Evolutionary conservation across 2,329 filamentous ascomycete genomes (phyloP), one percentile per base, ranked within the genome.

Genomic region (Raffaelea deltoideospora): DNA sequence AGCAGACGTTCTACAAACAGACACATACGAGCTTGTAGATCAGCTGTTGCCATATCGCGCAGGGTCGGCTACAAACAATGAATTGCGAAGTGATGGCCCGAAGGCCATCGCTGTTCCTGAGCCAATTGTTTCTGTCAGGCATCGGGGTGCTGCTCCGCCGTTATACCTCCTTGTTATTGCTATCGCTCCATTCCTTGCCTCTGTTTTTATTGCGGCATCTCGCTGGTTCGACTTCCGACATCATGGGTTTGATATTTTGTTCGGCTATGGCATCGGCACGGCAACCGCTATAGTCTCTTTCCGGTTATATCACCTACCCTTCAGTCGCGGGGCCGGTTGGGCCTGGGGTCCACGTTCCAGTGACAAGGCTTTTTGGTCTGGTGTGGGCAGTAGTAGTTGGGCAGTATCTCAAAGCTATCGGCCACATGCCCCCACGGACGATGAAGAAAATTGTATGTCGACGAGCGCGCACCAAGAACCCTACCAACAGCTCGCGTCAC

Each of bases 191-290:
- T 70, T 86, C 44, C 79, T 76, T 39, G 62, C 72, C 1, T 79
- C 86, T 5, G 70, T 86, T 43, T 94, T 86, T 59, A 80, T 95
- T 43, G 69, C 79, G n/a, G 73, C 77, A 21, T 88, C 84, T 1
- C 79, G 88, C 10, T 96, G 79, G 70, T 86, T 79, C 41, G 79
- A 95, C 55, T 92, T 79, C 60, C 76, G 83, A 28, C 88, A 96
- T 55, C 82, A 88, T 53, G 86, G 79, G n/a, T 88, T 94, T 53
- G 88, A 96, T 45, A 82, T 95, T 45, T 59, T 95, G 3, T 84
- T 81, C 43, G 88, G 88, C n/a, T 80, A 78, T 38, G 45, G 81
- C 11, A 79, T 95, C 43, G 88, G 88, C 9, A 67, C 78, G 13
- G 57, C 76, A 31, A 72, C 72, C 27, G 72, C 82, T 17, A 76